Evolutionary conservation across 1,139 yeast species (phyloP).

Genomic region (Kodamaea alishanica): DNA sequence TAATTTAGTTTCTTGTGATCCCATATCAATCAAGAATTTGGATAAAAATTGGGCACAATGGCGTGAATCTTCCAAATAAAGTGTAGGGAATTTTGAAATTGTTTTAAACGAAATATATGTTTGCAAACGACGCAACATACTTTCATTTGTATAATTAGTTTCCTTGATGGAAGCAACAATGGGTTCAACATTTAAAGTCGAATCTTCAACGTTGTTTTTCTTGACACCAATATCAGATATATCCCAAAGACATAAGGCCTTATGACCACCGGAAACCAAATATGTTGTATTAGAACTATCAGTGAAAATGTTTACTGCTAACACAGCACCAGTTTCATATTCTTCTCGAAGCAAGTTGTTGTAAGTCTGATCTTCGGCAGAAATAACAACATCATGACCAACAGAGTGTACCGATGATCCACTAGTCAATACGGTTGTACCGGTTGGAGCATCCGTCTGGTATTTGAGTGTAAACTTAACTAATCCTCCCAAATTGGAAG

Average conservation of each 20-base stretch:
- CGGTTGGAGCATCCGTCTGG: constrained; percentile 9
- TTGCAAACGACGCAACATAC: constrained; percentile 58
- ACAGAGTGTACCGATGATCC: constrained; percentile 1
- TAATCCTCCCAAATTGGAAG: constrained; percentile 51
- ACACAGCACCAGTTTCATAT: constrained; percentile 20
- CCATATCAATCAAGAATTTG: constrained; percentile 60
- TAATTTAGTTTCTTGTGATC: constrained; percentile 65
- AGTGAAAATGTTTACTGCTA: constrained; percentile 29
- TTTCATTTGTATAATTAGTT: constrained; percentile 49
- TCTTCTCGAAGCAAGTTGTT: constrained; percentile 13
- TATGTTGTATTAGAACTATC: constrained; percentile 20
- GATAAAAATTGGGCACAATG: constrained; percentile 79
- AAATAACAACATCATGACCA: constrained; percentile 11
- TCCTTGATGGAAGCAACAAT: constrained; percentile 7
- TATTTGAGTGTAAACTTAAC: constrained; percentile 48
- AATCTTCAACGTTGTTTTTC: constrained; percentile 1
- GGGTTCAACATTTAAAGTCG: neutral
- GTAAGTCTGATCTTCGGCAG: constrained; percentile 18
- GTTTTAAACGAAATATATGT: constrained; percentile 69
- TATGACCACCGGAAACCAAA: constrained; percentile 39
- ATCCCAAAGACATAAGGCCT: constrained; percentile 37
- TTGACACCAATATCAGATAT: constrained; percentile 22
- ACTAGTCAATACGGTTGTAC: constrained; percentile 1
- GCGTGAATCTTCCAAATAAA: constrained; percentile 73
- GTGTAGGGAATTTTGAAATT: constrained; percentile 66